Base-by-base conservation (phyloP, 106 monocot genomes). In the Apostasia shenzhenica region DNA sequence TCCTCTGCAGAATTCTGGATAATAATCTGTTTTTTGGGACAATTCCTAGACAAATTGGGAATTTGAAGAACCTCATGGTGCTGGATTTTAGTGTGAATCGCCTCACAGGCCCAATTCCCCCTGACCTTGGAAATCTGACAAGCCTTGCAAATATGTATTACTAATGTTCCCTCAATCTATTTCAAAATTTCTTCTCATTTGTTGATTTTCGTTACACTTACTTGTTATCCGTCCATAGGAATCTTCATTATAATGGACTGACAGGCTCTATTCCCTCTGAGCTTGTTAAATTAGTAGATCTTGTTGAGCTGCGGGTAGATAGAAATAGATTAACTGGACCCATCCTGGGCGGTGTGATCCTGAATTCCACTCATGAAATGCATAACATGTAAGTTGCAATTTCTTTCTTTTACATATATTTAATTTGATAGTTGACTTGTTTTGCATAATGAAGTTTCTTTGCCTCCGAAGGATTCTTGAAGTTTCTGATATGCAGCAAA, bases 221-320 rank as follows among this genome's bases (percentile, higher is more conserved):
- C 3, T 46, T 37, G 1, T 43, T 52, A 41, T 71, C 14, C 69
- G 38, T 74, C 56, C 48, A 39, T 66, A 99, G 99, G 65, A 76
- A 99, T 71, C 69, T 99, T n/a, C 85, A 76, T 44, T 90, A 80
- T 14, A 99, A 99, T 78, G 89, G 81, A 6, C 66, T 99, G 72
- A 83, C 79, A 49, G 92, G 99, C 47, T 61, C 1, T 51, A 53
- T 99, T 56, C 93, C 99, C 12, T 14, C 63, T 5, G 85, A 87
- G 51, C 51, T 99, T 47, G 75, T 81, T n/a, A 87, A 81, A 40
- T 68, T 99, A 49, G n/a, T 51, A 55, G 85, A 76, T 71, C 83
- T 99, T 62, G 72, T 82, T 64, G 85, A 99, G 60, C 72, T 99
- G 57, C 78, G 79, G 46, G 71, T 99, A 56, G 90, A 93, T 66